These are phyloP conservation scores for Eutrema heterophyllum DNA, from an alignment of 345 rosid species.

Conservation along the genomic window DNA sequence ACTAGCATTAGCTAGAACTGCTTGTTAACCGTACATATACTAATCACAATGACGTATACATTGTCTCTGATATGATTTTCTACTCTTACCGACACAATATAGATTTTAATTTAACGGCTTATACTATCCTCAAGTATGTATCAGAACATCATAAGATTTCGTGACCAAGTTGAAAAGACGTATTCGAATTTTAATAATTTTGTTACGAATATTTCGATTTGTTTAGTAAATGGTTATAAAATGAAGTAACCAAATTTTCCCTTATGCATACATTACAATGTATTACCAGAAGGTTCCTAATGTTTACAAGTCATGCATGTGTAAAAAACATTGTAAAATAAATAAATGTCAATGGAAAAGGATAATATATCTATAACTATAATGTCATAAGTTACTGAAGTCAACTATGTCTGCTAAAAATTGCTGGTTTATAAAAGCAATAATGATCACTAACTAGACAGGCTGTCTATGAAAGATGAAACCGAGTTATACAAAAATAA, in stretches of 20 bases:
- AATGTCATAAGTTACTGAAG: background rate
- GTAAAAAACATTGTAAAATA: background rate
- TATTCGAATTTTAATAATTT: background rate
- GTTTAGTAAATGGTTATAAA: background rate
- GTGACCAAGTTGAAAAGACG: background rate
- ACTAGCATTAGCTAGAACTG: background rate
- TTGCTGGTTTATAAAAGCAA: background rate
- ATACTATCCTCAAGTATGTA: background rate
- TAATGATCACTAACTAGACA: slow-evolving; percentile 13
- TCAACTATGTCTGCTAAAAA: background rate
- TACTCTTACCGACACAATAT: background rate
- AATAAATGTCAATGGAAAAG: background rate
- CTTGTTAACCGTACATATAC: slow-evolving; percentile 3
- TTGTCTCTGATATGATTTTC: background rate
- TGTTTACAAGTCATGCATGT: background rate
- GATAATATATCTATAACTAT: background rate
- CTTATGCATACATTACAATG: too few relatives aligned
- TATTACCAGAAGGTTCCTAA: too few relatives aligned
- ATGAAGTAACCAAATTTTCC: too few relatives aligned
- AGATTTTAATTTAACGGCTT: background rate
- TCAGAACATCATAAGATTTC: background rate
- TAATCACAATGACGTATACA: slow-evolving; percentile 15
- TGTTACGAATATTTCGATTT: background rate
- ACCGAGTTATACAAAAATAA: background rate
- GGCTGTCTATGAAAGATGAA: slow-evolving; percentile 12